Evolutionary conservation across 495 filamentous ascomycete genomes (phyloP).

Genomic region (Tuber magnatum): DNA sequence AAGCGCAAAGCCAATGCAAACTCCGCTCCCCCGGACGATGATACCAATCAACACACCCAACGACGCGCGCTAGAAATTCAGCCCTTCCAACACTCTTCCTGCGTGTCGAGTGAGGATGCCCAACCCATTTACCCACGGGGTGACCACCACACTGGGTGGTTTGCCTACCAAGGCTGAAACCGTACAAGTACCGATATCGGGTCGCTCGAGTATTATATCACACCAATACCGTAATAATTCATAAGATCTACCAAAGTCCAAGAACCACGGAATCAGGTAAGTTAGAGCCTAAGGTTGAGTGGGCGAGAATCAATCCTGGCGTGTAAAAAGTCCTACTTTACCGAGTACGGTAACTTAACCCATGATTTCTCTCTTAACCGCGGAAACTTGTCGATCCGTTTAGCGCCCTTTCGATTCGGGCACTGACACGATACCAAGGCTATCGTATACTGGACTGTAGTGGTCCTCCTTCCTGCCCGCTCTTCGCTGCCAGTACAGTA

Average conservation of each 20-base stretch:
- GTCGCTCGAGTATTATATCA: too few relatives aligned
- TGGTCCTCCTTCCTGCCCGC: too few relatives aligned
- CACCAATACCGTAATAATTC: too few relatives aligned
- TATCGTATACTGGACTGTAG: too few relatives aligned
- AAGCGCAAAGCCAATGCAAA: background rate
- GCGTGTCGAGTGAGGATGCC: background rate
- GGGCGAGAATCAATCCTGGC: background rate
- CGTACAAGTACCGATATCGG: background rate
- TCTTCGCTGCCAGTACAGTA: background rate
- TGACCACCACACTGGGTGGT: background rate
- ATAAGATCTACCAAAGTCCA: background rate
- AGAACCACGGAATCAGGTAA: background rate
- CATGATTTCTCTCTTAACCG: background rate
- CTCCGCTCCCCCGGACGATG: background rate
- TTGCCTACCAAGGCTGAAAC: background rate
- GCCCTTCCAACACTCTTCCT: background rate
- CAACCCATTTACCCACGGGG: background rate
- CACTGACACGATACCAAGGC: background rate
- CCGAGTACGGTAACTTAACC: background rate
- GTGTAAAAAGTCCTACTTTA: too few relatives aligned
- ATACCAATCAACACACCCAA: background rate
- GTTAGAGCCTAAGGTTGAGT: background rate
- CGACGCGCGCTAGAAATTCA: background rate
- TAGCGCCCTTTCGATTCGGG: background rate
- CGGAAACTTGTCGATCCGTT: background rate